phyloP scores from a whole-genome alignment of 2,329 filamentous ascomycete species.

The Allantophomopsis cytisporea region DNA sequence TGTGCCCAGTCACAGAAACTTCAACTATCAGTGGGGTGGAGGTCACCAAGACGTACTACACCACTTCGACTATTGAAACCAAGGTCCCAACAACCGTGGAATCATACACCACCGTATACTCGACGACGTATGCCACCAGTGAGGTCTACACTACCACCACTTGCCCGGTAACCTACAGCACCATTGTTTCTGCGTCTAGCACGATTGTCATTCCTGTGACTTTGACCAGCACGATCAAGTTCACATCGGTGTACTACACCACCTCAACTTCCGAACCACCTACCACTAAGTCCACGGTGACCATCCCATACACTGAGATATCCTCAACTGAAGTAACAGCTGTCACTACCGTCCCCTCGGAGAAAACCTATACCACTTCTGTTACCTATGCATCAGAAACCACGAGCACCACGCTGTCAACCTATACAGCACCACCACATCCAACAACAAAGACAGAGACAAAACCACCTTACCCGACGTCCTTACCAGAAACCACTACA shows the following conservation, averaged over 20 bases:
- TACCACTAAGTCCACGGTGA: conserved; percentile 11
- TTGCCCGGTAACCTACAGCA: conserved; percentile 23
- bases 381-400: background rate
- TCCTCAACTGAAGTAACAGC: conserved; percentile 9
- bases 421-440: conserved; percentile 2
- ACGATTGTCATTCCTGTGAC: conserved; percentile 29
- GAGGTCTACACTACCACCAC: conserved; percentile 25
- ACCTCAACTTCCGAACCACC: conserved; percentile 11
- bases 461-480: no score
- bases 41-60: conserved; percentile 1
- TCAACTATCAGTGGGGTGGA: conserved; percentile 1
- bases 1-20: conserved; percentile 1
- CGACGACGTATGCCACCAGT: conserved; percentile 20
- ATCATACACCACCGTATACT: conserved; percentile 21
- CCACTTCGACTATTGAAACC: conserved; percentile 5
- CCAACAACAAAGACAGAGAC: background rate
- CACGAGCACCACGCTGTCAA: conserved; percentile 1
- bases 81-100: conserved; percentile 13
- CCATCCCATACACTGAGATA: conserved; percentile 9
- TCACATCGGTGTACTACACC: conserved; percentile 19
- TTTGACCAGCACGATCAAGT: conserved; percentile 24
- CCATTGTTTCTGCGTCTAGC: conserved; percentile 26
- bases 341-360: conserved; percentile 11
- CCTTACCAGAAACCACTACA: no score
- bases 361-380: conserved; percentile 8